Conservation (phyloP, 2,329 filamentous ascomycete genomes). For the Pseudogymnoascus sp. region DNA sequence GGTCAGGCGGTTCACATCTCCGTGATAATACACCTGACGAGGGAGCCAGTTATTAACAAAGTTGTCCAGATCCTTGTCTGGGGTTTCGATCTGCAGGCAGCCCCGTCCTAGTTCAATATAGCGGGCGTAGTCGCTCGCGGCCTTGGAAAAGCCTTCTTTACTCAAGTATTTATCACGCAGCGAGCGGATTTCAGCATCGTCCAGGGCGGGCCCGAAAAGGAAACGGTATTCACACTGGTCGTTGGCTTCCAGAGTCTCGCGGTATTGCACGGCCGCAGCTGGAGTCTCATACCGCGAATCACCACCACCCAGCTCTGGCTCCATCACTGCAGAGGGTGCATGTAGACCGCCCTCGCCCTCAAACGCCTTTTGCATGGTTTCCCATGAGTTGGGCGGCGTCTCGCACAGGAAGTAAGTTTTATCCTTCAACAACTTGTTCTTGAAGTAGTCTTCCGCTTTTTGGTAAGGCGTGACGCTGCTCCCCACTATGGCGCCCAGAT, state of each 20-base stretch:
- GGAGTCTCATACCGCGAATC: conserved; percentile 51
- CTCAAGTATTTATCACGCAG: conserved; percentile 44
- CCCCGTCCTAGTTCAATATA: conserved; percentile 46
- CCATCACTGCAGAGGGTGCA: conserved; percentile 39
- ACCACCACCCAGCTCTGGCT: conserved; percentile 35
- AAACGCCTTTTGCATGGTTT: conserved; percentile 44
- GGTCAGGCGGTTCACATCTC: conserved; percentile 50
- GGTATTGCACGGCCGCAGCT: conserved; percentile 47
- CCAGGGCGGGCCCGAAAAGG: conserved; percentile 47
- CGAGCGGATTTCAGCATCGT: conserved; percentile 41
- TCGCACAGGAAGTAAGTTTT: conserved; percentile 52
- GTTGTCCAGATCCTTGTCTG: conserved; percentile 48
- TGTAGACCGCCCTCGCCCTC: conserved; percentile 51
- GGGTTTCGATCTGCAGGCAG: conserved; percentile 45
- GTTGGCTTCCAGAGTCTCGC: conserved; percentile 33
- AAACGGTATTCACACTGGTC: conserved; percentile 44
- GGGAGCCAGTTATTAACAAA: conserved; percentile 54
- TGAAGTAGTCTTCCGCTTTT: conserved; percentile 49
- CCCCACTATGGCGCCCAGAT: conserved; percentile 43
- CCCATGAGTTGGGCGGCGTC: conserved; percentile 44
- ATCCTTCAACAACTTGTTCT: conserved; percentile 50
- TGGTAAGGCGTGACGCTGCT: conserved; percentile 51
- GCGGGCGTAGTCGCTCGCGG: conserved; percentile 39
- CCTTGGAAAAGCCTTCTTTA: conserved; percentile 40
- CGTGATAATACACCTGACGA: conserved; percentile 52